Base-by-base conservation (phyloP, 2,329 filamentous ascomycete species). In the Arthrobotrys conoides region DNA sequence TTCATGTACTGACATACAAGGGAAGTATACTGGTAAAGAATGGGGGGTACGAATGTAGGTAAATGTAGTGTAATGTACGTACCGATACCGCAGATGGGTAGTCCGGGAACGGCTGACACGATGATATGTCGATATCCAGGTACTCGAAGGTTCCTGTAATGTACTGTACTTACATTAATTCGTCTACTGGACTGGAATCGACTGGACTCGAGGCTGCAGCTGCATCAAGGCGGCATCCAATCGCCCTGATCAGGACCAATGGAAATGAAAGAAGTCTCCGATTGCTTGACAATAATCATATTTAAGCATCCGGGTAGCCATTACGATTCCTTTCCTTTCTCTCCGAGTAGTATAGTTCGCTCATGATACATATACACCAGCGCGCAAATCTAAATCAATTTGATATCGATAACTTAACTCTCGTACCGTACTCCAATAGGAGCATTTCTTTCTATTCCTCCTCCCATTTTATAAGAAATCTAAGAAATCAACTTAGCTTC, bases 291-390 rank as follows among this genome's bases (percentile, higher is more conserved):
- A 24, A 63, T n/a, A 27, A 64, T 63, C 44, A 63, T 66, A 78
- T 72, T 72, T 78, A 78, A 78, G 71, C 59, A 49, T 53, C 63
- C 30, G 68, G 46, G 30, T 48, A 59, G 69, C 67, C 75, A 66
- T 24, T 77, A 36, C 66, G 49, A 36, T 61, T 61, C 36, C 36
- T 27, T 44, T 24, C 36, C 36, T 24, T 44, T 61, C 59, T 38
- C 48, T 53, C 51, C n/a, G 55, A 41, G 20, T 61, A 73, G 69
- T n/a, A n/a, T n/a, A n/a, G n/a, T n/a, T n/a, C n/a, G n/a, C n/a
- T n/a, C n/a, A n/a, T n/a, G n/a, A n/a, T n/a, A n/a, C n/a, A n/a
- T n/a, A n/a, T n/a, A n/a, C n/a, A n/a, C n/a, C n/a, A n/a, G n/a
- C n/a, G n/a, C n/a, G n/a, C n/a, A n/a, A n/a, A n/a, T n/a, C n/a